Conservation (phyloP, 176 grass and related monocot genomes). For the Eremochloa ophiuroides region DNA sequence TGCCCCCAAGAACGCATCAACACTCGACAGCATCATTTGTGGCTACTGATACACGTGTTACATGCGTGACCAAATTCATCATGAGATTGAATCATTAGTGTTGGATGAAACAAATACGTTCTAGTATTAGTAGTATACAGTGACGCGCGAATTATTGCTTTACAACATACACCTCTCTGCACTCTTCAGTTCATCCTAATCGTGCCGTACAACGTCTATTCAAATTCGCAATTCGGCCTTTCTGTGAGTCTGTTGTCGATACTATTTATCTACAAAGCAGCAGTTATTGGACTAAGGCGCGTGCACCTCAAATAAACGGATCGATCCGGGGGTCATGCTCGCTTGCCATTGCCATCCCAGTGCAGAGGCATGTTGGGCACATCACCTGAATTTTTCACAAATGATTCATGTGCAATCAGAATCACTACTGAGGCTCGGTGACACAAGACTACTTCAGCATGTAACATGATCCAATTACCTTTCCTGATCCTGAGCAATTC, state of each 20-base stretch:
- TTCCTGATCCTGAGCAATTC: conserved; percentile 95
- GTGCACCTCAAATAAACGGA: conserved; percentile 57
- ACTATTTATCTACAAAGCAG: conserved; percentile 47
- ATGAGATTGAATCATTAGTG: neutral
- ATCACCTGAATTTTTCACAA: conserved; percentile 69
- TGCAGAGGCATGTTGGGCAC: conserved; percentile 98
- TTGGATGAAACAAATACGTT: neutral
- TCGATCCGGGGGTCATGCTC: conserved; percentile 97
- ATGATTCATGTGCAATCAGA: neutral
- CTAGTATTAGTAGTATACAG: neutral
- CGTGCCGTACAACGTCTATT: neutral
- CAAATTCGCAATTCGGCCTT: neutral
- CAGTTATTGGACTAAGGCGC: neutral
- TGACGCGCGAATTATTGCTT: conserved; percentile 14
- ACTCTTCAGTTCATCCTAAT: conserved; percentile 17
- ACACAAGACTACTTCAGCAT: neutral
- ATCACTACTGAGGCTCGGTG: neutral
- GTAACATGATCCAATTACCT: conserved; percentile 34
- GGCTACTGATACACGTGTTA: neutral
- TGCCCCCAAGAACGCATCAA: neutral
- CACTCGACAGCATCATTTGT: neutral
- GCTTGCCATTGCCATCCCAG: conserved; percentile 98
- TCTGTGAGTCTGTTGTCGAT: neutral
- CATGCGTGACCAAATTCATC: neutral
- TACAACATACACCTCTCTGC: conserved; percentile 21